Evolutionary conservation across 2,329 filamentous ascomycete species (phyloP), one percentile per base, ranked within the genome.

Genomic region (Pestalotiopsis sp.): DNA sequence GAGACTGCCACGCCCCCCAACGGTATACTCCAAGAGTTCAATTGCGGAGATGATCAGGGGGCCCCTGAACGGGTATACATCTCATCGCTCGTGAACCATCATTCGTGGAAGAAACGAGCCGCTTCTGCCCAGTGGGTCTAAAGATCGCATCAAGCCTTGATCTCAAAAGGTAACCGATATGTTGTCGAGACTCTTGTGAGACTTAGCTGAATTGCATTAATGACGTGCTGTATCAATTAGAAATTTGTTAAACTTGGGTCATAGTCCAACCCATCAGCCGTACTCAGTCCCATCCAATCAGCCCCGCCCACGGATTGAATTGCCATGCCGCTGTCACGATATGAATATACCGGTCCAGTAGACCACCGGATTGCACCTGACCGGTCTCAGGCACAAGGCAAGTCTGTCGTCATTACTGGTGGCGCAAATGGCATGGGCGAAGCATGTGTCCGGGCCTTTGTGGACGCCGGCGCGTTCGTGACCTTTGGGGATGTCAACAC

Each of bases 341-440:
- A 80, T 66, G 67, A 65, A 12, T 78, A 80, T 70, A 78, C 72
- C 6, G 79, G 78, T 64, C 79, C 79, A 6, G 71, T 81, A 20
- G 77, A 82, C 69, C 77, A 79, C 66, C 78, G 77, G 1, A 66
- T 77, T 3, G 71, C 73, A 9, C 78, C 79, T 11, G 81, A 85
- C 71, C 69, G 72, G n/a, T 75, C 73, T 56, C 76, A 79, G 49
- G 71, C 84, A 9, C 75, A 73, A 3, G 83, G 81, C 36, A 86
- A 85, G 71, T 83, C 81, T 0, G 82, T 84, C 27, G 78, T 86
- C 25, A 79, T 86, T 17, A 86, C 84, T 1, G 83, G 84, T n/a
- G 84, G 84, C 12, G 83, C 78, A 45, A 81, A 79, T 68, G 82
- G 82, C 25, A 81, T 83, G 68, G 82, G 81, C 7, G 78, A 81